Percentiles rank a stretch among this genome's conserved stretches.
Evolutionary conservation across 495 filamentous ascomycete genomes (phyloP).

Genomic region (Lasiosphaeriaceae sp.): DNA sequence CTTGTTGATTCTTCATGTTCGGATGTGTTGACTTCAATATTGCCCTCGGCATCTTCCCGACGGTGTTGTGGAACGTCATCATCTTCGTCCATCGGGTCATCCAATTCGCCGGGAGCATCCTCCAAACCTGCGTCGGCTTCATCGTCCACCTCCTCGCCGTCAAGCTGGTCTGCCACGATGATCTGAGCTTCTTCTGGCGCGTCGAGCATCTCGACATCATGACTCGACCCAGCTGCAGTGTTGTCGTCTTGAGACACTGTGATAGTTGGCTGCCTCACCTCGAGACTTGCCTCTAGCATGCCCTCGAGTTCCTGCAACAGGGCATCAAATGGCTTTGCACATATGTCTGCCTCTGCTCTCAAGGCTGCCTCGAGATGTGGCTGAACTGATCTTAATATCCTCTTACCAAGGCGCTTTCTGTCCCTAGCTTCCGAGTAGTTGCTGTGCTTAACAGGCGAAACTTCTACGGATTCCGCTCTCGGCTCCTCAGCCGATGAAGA

Average conservation of each 20-base stretch:
- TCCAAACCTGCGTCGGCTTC: constrained; percentile 19
- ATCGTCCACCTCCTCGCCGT: constrained; percentile 15
- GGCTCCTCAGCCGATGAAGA: constrained; percentile 18
- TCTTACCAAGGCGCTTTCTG: constrained; percentile 67
- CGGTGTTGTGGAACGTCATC: not conserved
- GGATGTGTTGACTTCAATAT: constrained; percentile 42
- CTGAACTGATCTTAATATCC: constrained; percentile 78
- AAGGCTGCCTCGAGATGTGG: constrained; percentile 71
- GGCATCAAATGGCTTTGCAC: constrained; percentile 61
- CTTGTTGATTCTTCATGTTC: constrained; percentile 17
- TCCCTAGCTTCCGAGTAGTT: constrained; percentile 35
- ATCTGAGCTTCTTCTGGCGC: constrained; percentile 41
- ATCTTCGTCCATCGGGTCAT: constrained; percentile 21
- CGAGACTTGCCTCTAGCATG: constrained; percentile 59
- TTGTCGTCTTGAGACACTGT: constrained; percentile 21
- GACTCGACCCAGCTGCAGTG: constrained; percentile 24
- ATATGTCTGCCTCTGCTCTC: constrained; percentile 74
- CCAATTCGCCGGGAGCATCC: not conserved
- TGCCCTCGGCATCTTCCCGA: constrained; percentile 21
- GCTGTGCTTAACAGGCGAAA: constrained; percentile 28
- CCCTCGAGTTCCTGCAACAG: constrained; percentile 69
- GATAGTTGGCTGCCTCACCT: constrained; percentile 33
- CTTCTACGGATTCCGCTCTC: constrained; percentile 22
- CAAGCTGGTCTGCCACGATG: constrained; percentile 34
- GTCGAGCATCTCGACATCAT: constrained; percentile 46